Percentiles rank a stretch among this genome's conserved stretches.
Conservation (phyloP, 768 basidiomycete species). For the Suillus luteus region DNA sequence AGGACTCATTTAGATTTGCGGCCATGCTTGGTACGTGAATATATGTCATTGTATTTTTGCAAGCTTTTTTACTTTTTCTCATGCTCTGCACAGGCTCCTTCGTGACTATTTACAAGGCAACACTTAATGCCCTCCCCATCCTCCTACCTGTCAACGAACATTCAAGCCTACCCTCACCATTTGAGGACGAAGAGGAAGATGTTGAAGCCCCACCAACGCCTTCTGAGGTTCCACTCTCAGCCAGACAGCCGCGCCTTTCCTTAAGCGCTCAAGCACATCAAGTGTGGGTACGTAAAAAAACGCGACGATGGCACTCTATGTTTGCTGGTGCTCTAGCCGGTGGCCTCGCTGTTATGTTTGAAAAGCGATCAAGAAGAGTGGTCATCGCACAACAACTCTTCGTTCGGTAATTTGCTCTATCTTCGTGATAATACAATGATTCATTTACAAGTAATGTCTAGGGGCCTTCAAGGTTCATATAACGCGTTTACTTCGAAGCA, state of each 20-base stretch:
- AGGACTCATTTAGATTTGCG: slow-evolving; percentile 81
- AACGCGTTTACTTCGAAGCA: slow-evolving; percentile 73
- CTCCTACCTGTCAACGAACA: slow-evolving; percentile 49
- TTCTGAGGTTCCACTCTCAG: slow-evolving; percentile 22
- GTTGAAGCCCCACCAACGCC: slow-evolving; percentile 14
- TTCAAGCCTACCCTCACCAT: slow-evolving; percentile 28
- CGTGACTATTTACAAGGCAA: slow-evolving; percentile 74
- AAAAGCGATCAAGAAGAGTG: slow-evolving; percentile 63
- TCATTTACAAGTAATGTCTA: slow-evolving; percentile 26
- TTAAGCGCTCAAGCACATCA: slow-evolving; percentile 65
- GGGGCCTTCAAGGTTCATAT: slow-evolving; percentile 89
- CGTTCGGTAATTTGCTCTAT: slow-evolving; percentile 56
- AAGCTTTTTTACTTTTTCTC: not conserved
- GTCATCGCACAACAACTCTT: slow-evolving; percentile 87
- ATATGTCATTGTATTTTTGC: slow-evolving; percentile 6
- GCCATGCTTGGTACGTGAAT: slow-evolving; percentile 73
- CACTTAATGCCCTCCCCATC: slow-evolving; percentile 78
- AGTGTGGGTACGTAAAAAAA: slow-evolving; percentile 63
- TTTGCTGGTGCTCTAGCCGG: slow-evolving; percentile 79
- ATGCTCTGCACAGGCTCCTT: slow-evolving; percentile 56
- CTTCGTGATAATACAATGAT: not conserved
- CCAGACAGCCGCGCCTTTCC: slow-evolving; percentile 55
- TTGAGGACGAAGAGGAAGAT: slow-evolving; percentile 33
- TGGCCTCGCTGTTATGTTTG: slow-evolving; percentile 72
- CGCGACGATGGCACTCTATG: slow-evolving; percentile 76